phyloP scores from a whole-genome alignment of 2,329 filamentous ascomycete species.

The Fusarium subtropicale region DNA sequence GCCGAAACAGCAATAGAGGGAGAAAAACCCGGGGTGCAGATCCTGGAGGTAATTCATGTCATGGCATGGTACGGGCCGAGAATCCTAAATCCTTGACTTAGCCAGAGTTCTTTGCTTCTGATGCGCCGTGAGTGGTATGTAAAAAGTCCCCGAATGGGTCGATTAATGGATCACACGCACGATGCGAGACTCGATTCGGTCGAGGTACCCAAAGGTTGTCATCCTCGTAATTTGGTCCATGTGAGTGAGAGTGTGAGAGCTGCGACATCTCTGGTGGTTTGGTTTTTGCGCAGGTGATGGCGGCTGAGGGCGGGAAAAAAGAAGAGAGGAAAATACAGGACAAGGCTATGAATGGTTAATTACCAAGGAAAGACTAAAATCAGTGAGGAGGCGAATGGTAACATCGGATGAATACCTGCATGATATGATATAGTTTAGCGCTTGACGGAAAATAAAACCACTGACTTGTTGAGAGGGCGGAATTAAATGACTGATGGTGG shows the following conservation, averaged over 20 bases:
- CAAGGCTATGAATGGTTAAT: conserved; percentile 27
- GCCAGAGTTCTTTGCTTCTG: conserved; percentile 20
- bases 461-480: neutral
- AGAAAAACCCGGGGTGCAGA: conserved; percentile 45
- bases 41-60: conserved; percentile 30
- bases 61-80: conserved; percentile 42
- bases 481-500: neutral
- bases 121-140: conserved; percentile 28
- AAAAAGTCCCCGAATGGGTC: conserved; percentile 38
- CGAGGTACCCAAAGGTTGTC: conserved; percentile 8
- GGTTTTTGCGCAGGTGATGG: conserved; percentile 6
- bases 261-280: conserved; percentile 3
- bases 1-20: conserved; percentile 36
- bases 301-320: neutral
- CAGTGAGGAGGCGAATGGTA: conserved; percentile 31
- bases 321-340: neutral
- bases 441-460: conserved; percentile 16
- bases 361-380: conserved; percentile 28
- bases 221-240: conserved; percentile 30
- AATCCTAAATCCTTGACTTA: conserved; percentile 42
- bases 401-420: conserved; percentile 38
- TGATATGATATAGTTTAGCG: conserved; percentile 25
- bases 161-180: conserved; percentile 43
- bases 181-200: conserved; percentile 18
- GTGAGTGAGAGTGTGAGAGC: conserved; percentile 23